Evolutionary conservation across 352 stramenopile species (phyloP), one percentile per base, ranked within the genome.

Genomic region (Phytophthora pinifolia): DNA sequence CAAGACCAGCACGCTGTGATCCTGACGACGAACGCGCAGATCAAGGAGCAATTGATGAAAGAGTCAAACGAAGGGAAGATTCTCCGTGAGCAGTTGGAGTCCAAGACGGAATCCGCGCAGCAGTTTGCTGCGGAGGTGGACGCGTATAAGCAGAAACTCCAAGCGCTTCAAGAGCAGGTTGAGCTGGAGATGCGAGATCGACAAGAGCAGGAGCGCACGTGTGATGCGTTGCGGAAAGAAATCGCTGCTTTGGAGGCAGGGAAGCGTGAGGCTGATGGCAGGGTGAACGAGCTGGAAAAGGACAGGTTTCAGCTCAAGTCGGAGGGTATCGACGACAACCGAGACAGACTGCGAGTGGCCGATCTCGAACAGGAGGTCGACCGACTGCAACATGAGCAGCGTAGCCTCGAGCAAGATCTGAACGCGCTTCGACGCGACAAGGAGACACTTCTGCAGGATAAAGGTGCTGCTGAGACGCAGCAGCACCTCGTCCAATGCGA

Each of bases 21-120:
- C 6, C 35, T 42, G 9, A 83, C 60, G 32, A 83, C 70, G 3
- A 83, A 83, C 36, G 35, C 39, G 37, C 72, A 83, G 39, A 64
- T 81, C 41, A 83, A 83, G 22, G 69, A 79, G 36, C 70, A 81
- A 8, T 44, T 83, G n/a, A 51, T 79, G 46, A 80, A 83, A 50
- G 73, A 81, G 30, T 72, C 59, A 22, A 76, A 81, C 18, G 69
- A 81, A 41, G 71, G 71, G 38, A 79, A 73, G 35, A 36, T 46
- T 43, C 47, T 81, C 4, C 59, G 59, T 1, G 66, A 79, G 56
- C 62, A 74, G 22, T 50, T 81, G n/a, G 65, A 76, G 25, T 63
- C 30, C 4, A 59, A 45, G 15, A 13, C 35, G 8, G 52, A 62
- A 55, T 32, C 15, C 4, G 22, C 38, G 22, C 39, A 59, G 10